These are phyloP conservation scores for Harrya chromipes DNA, from an alignment of 768 basidiomycete genomes.

Conservation along the genomic window DNA sequence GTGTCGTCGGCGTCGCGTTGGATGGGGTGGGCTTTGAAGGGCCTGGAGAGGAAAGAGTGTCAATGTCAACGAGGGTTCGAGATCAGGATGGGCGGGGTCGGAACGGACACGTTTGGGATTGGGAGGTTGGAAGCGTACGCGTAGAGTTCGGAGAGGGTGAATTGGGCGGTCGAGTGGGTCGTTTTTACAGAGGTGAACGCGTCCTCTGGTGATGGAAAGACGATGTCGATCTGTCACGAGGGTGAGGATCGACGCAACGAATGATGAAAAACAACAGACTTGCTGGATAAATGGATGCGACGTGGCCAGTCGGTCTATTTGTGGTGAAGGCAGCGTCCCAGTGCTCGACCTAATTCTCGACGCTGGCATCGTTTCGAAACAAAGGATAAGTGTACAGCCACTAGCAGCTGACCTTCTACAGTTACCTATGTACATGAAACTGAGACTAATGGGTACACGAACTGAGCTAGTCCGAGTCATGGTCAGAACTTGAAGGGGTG, in stretches of 20 bases:
- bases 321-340: conserved; percentile 24
- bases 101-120: conserved; percentile 12
- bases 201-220: conserved; percentile 51
- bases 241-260: not conserved
- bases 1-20: conserved; percentile 44
- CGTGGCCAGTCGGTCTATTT: conserved; percentile 34
- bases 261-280: conserved; percentile 31
- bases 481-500: too few relatives aligned
- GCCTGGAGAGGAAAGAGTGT: conserved; percentile 28
- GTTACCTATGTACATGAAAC: too few relatives aligned
- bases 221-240: conserved; percentile 52
- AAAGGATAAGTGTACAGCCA: conserved; percentile 15
- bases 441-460: too few relatives aligned
- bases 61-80: not conserved
- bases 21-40: conserved; percentile 35
- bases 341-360: conserved; percentile 19
- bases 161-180: conserved; percentile 43
- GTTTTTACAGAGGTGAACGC: conserved; percentile 41
- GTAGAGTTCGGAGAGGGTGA: conserved; percentile 43
- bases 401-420: too few relatives aligned
- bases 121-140: conserved; percentile 33
- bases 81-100: not conserved
- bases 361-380: not conserved
- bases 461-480: too few relatives aligned
- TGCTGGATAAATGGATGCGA: conserved; percentile 55